Percentiles rank a stretch among this genome's conserved stretches.
Evolutionary conservation across 2,329 filamentous ascomycete genomes (phyloP).

Genomic region (Alternaria sp.): DNA sequence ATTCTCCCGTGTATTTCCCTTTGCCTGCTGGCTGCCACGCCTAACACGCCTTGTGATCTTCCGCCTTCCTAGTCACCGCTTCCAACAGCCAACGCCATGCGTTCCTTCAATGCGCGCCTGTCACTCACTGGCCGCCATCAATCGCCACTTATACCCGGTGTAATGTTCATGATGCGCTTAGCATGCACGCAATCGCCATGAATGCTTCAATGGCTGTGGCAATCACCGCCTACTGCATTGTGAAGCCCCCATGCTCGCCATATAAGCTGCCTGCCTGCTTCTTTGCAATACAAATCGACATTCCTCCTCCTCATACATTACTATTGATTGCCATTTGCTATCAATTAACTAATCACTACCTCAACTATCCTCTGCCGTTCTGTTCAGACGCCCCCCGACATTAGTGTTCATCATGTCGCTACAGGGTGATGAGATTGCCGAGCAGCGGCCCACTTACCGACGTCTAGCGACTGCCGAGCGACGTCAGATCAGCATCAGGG

Average conservation of each 20-base stretch:
- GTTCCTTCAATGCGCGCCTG: neutral
- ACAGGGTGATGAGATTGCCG: neutral
- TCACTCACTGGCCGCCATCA: constrained; percentile 2
- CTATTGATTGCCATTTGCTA: neutral
- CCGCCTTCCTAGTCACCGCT: constrained; percentile 1
- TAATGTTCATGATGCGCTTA: constrained; percentile 8
- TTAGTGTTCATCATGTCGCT: constrained; percentile 5
- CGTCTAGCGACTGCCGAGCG: constrained; percentile 7
- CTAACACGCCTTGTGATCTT: neutral
- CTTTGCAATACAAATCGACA: neutral
- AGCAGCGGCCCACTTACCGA: constrained; percentile 1
- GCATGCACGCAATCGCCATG: constrained; percentile 11
- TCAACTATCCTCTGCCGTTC: neutral
- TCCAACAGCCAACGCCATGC: constrained; percentile 2
- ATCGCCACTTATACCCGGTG: constrained; percentile 11
- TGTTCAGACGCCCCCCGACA: neutral
- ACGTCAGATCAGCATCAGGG: constrained; percentile 7
- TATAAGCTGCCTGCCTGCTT: constrained; percentile 8
- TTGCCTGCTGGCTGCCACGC: constrained; percentile 7
- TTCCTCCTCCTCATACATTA: neutral
- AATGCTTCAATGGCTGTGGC: constrained; percentile 4
- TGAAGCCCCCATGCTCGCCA: constrained; percentile 6
- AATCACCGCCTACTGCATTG: constrained; percentile 2
- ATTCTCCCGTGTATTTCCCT: neutral
- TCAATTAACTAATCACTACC: neutral